phyloP scores from a whole-genome alignment of 2,329 filamentous ascomycete genomes.

The Penicillium sp. region DNA sequence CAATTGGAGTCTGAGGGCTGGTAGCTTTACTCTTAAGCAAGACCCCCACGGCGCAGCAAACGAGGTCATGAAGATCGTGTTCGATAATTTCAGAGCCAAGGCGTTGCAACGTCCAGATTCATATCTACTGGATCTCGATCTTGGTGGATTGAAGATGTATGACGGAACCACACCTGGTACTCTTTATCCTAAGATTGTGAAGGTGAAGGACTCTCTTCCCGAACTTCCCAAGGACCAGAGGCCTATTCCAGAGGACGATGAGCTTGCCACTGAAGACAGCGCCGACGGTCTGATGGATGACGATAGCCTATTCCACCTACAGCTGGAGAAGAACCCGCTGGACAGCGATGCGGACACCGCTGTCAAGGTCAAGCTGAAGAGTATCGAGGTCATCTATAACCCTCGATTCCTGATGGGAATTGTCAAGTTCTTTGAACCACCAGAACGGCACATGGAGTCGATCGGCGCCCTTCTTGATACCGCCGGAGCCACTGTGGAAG shows the following conservation, averaged over 20 bases:
- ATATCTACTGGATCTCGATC: constrained; percentile 80
- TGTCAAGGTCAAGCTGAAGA: constrained; percentile 86
- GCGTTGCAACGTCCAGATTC: constrained; percentile 89
- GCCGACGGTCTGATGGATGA: constrained; percentile 51
- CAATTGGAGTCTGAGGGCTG: constrained; percentile 89
- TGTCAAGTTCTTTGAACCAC: constrained; percentile 93
- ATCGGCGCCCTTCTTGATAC: constrained; percentile 94
- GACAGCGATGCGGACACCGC: constrained; percentile 90
- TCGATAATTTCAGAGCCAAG: constrained; percentile 91
- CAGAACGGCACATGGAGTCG: constrained; percentile 97
- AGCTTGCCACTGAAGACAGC: constrained; percentile 42
- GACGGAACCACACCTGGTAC: constrained; percentile 93
- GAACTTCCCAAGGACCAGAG: constrained; percentile 49
- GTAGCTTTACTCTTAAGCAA: constrained; percentile 91
- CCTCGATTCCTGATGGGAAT: constrained; percentile 89
- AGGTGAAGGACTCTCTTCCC: constrained; percentile 81
- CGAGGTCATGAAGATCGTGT: constrained; percentile 87
- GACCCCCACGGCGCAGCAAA: constrained; percentile 75
- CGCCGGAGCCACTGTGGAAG: constrained; percentile 92
- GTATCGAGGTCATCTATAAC: constrained; percentile 97
- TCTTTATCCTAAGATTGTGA: constrained; percentile 91
- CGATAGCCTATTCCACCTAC: constrained; percentile 87
- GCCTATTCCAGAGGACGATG: constrained; percentile 35
- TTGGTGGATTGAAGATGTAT: constrained; percentile 90
- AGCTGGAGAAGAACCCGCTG: constrained; percentile 92